phyloP scores from a whole-genome alignment of 2,329 filamentous ascomycete species.

The Cryphonectria parasitica region DNA sequence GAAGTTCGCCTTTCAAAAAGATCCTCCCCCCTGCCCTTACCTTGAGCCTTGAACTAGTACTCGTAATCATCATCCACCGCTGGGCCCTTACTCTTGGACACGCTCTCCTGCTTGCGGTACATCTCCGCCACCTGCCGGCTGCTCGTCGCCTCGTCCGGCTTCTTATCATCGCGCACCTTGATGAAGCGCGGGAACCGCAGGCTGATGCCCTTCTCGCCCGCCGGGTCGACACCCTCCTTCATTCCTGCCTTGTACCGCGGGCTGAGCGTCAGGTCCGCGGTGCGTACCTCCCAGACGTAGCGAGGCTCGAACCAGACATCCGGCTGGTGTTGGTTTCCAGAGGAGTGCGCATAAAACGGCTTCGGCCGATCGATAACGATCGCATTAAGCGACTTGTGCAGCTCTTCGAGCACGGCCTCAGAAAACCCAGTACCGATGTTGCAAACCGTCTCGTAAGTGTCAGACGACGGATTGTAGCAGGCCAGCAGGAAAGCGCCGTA shows the following conservation, averaged over 20 bases:
- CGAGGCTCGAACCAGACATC: slow-evolving; percentile 98
- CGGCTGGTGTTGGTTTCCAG: slow-evolving; percentile 86
- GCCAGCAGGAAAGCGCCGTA: slow-evolving; percentile 96
- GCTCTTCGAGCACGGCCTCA: slow-evolving; percentile 87
- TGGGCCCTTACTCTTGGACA: slow-evolving; percentile 82
- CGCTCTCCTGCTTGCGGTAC: slow-evolving; percentile 94
- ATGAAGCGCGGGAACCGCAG: slow-evolving; percentile 93
- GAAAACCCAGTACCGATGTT: slow-evolving; percentile 98
- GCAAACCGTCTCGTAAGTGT: slow-evolving; percentile 93
- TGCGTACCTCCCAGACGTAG: slow-evolving; percentile 97
- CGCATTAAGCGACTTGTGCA: slow-evolving; percentile 75
- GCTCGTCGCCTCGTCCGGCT: slow-evolving; percentile 85
- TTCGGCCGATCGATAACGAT: slow-evolving; percentile 88
- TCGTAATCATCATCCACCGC: slow-evolving; percentile 97
- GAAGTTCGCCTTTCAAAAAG: background rate
- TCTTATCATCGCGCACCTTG: slow-evolving; percentile 91
- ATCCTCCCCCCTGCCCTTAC: background rate
- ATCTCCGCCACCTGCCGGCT: slow-evolving; percentile 90
- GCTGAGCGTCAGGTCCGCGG: slow-evolving; percentile 89
- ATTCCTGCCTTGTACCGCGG: slow-evolving; percentile 92
- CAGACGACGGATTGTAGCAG: slow-evolving; percentile 80
- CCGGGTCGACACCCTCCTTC: slow-evolving; percentile 75
- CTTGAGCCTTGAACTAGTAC: slow-evolving; percentile 62
- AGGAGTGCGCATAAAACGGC: slow-evolving; percentile 89
- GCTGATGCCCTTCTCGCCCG: slow-evolving; percentile 78